Evolutionary conservation across 345 rosid genomes (phyloP).

Genomic region (Gossypium arboreum): DNA sequence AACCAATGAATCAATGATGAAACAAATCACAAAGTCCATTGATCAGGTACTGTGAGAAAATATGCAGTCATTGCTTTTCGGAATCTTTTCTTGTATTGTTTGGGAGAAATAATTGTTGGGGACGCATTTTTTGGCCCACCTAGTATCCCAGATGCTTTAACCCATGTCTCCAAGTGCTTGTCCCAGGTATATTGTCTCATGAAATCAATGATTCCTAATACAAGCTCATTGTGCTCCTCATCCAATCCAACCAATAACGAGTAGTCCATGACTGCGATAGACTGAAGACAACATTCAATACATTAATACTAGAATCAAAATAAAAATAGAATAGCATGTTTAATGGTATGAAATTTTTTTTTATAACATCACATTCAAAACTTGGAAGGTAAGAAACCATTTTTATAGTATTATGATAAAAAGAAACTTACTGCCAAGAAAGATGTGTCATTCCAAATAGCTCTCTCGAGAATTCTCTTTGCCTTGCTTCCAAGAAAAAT

Average conservation of each 20-base stretch:
- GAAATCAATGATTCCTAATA: constrained; percentile 92
- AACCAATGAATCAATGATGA: constrained; percentile 23
- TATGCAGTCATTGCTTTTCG: constrained; percentile 94
- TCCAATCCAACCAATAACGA: constrained; percentile 95
- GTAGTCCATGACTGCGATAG: constrained; percentile 90
- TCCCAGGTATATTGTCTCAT: constrained; percentile 99
- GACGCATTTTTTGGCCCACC: constrained; percentile 83
- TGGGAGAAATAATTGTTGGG: constrained; percentile 88
- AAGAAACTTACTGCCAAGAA: constrained; percentile 81
- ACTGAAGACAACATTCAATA: constrained; percentile 35
- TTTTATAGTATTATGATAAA: not conserved
- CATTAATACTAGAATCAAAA: not conserved
- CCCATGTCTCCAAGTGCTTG: constrained; percentile 98
- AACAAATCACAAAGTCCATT: constrained; percentile 64
- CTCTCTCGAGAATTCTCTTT: constrained; percentile 86
- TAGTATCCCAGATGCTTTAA: constrained; percentile 81
- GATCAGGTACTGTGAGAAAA: constrained; percentile 89
- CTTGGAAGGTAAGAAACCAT: too few species aligned
- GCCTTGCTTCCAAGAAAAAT: constrained; percentile 92
- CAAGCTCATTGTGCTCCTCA: constrained; percentile 77
- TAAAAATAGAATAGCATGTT: too few species aligned
- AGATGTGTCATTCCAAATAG: constrained; percentile 95
- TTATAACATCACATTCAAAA: not conserved
- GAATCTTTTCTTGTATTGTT: constrained; percentile 91
- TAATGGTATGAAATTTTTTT: too few species aligned